Percentiles rank a stretch among this genome's conserved stretches.
These are phyloP conservation scores for Magnusiomyces fungicola DNA, from an alignment of 1,139 yeast species.

Conservation along the genomic window DNA sequence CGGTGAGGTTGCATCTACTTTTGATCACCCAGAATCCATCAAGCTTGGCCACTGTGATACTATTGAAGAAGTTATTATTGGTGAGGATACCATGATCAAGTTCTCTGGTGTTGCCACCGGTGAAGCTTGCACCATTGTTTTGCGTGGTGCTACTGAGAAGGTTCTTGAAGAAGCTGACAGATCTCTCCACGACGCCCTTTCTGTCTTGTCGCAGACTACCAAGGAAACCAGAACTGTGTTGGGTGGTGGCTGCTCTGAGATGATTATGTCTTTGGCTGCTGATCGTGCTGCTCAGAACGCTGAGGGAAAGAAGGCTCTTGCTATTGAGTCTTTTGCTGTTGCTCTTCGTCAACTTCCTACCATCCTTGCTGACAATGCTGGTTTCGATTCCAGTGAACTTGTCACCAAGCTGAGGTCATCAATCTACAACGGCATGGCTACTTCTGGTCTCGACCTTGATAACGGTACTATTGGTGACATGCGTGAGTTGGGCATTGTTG, in stretches of 20 bases:
- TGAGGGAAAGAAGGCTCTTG: slow-evolving; percentile 88
- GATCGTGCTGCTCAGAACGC: slow-evolving; percentile 92
- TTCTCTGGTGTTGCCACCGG: slow-evolving; percentile 94
- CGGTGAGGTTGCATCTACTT: slow-evolving; percentile 96
- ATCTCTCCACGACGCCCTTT: slow-evolving; percentile 92
- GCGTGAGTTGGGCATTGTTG: slow-evolving; percentile 90
- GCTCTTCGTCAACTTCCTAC: slow-evolving; percentile 95
- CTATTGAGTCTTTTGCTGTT: slow-evolving; percentile 88
- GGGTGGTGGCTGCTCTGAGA: slow-evolving; percentile 98
- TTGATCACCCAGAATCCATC: slow-evolving; percentile 83
- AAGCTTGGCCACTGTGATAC: slow-evolving; percentile 81
- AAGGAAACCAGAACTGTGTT: slow-evolving; percentile 89
- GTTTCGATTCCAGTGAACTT: slow-evolving; percentile 87
- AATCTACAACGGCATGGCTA: slow-evolving; percentile 84
- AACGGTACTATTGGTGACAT: slow-evolving; percentile 83
- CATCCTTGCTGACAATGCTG: slow-evolving; percentile 94
- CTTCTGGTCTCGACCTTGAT: slow-evolving; percentile 84
- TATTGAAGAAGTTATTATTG: slow-evolving; percentile 87
- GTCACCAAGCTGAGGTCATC: slow-evolving; percentile 89
- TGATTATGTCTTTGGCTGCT: slow-evolving; percentile 97
- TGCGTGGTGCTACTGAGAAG: slow-evolving; percentile 96
- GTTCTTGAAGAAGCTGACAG: slow-evolving; percentile 96
- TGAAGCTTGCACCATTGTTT: slow-evolving; percentile 91
- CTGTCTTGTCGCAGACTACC: slow-evolving; percentile 93
- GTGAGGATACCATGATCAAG: slow-evolving; percentile 79